Percentiles rank a stretch among this genome's conserved stretches.
Conservation (phyloP, 306 rosid genomes). For the Styphnolobium japonicum region DNA sequence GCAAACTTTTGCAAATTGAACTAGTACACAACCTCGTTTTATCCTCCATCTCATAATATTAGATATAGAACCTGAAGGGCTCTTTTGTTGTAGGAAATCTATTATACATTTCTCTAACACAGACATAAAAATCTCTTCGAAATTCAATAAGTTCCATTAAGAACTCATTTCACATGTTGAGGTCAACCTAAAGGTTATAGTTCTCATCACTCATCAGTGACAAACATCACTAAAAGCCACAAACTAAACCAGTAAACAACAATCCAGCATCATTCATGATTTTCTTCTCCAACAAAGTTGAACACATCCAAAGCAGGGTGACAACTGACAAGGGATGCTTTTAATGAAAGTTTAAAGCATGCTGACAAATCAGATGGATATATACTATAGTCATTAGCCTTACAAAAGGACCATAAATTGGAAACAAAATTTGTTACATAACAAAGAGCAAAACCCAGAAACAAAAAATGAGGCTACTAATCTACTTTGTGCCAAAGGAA, state of each 20-base stretch:
- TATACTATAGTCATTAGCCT: neutral
- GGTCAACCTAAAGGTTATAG: neutral
- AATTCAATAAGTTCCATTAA: neutral
- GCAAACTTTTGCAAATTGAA: neutral
- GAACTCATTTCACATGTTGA: neutral
- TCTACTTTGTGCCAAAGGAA: too few relatives aligned
- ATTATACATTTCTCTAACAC: neutral
- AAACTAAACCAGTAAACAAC: constrained; percentile 6
- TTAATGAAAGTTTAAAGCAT: neutral
- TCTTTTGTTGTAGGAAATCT: neutral
- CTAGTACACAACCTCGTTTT: neutral
- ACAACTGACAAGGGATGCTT: neutral
- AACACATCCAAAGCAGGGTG: constrained; percentile 1
- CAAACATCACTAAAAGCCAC: constrained; percentile 3
- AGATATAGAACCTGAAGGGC: neutral
- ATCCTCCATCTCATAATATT: neutral
- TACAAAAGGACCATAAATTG: neutral
- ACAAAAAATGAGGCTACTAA: too few relatives aligned
- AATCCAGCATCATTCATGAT: neutral
- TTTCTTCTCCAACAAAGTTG: neutral
- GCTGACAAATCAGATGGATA: neutral
- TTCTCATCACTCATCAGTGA: neutral
- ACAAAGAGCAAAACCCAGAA: neutral
- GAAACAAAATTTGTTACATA: neutral
- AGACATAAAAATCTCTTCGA: neutral